Percentiles rank a stretch among this genome's conserved stretches.
Evolutionary conservation across 495 filamentous ascomycete genomes (phyloP).

Genomic region (Penicillium bovifimosum): DNA sequence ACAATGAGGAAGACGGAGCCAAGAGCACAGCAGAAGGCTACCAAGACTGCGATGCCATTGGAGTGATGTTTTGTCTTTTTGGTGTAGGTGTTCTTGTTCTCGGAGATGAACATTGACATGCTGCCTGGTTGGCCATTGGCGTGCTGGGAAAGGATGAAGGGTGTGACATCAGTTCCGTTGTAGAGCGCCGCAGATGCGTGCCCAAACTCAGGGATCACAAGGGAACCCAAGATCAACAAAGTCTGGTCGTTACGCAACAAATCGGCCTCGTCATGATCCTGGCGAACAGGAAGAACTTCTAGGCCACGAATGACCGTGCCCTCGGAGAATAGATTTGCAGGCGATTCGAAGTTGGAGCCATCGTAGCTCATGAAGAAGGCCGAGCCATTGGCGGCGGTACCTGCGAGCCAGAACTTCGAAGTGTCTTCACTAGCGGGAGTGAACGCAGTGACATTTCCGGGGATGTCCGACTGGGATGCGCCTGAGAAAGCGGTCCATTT

Average conservation of each 20-base stretch:
- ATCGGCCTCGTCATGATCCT: conserved; percentile 57
- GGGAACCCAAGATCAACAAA: conserved; percentile 76
- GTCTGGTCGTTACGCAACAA: conserved; percentile 60
- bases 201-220: conserved; percentile 71
- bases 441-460: conserved; percentile 73
- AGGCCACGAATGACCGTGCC: conserved; percentile 68
- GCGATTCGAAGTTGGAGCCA: conserved; percentile 50
- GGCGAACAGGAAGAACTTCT: conserved; percentile 67
- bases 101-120: conserved; percentile 71
- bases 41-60: conserved; percentile 81
- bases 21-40: conserved; percentile 85
- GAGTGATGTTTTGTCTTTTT: conserved; percentile 53
- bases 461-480: conserved; percentile 53
- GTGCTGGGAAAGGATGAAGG: conserved; percentile 73
- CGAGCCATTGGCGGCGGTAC: conserved; percentile 58
- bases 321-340: conserved; percentile 53
- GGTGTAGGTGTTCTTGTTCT: conserved; percentile 63
- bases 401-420: conserved; percentile 74
- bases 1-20: conserved; percentile 86
- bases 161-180: conserved; percentile 70
- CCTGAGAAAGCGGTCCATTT: conserved; percentile 62
- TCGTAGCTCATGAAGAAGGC: conserved; percentile 77
- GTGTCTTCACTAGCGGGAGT: conserved; percentile 62
- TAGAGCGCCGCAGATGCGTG: conserved; percentile 82
- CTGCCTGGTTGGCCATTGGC: conserved; percentile 58